phyloP scores from a whole-genome alignment of 805 yeast genomes.

The Brettanomyces naardenensis region DNA sequence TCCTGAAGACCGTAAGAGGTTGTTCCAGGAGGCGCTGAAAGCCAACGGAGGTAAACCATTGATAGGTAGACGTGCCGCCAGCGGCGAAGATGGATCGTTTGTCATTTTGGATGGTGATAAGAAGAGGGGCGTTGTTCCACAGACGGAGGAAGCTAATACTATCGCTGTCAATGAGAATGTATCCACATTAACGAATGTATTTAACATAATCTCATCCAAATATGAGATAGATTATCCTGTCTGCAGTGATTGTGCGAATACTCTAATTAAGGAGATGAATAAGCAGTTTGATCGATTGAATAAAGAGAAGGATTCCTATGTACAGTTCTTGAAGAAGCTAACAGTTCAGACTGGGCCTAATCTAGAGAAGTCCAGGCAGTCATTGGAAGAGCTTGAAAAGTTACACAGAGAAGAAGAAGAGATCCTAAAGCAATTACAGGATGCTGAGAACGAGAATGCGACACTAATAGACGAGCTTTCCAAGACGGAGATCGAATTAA shows the following conservation, averaged over 20 bases:
- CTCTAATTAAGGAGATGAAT: constrained; percentile 56
- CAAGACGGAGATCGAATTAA: constrained; percentile 32
- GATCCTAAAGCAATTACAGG: constrained; percentile 30
- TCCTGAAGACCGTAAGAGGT: constrained; percentile 31
- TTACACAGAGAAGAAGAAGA: constrained; percentile 33
- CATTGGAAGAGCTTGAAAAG: constrained; percentile 37
- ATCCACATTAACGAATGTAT: constrained; percentile 53
- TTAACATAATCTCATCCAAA: constrained; percentile 67
- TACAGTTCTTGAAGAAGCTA: constrained; percentile 63
- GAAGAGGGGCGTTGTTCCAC: constrained; percentile 4
- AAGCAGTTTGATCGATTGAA: constrained; percentile 63
- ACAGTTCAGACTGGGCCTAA: constrained; percentile 45
- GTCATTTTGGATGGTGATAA: constrained; percentile 8
- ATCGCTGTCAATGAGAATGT: constrained; percentile 28
- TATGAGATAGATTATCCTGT: constrained; percentile 81
- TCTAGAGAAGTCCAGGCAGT: constrained; percentile 33
- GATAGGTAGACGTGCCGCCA: constrained; percentile 7
- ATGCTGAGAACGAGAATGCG: constrained; percentile 34
- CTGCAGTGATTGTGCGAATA: constrained; percentile 76
- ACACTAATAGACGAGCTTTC: constrained; percentile 42
- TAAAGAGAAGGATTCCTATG: constrained; percentile 71
- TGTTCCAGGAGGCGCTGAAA: constrained; percentile 26
- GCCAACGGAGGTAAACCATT: constrained; percentile 19
- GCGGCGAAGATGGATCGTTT: constrained; percentile 13
- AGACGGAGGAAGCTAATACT: constrained; percentile 13